Evolutionary conservation across 176 grass and related monocot genomes (phyloP), one percentile per base, ranked within the genome.

Genomic region (Aegilops bicornis): DNA sequence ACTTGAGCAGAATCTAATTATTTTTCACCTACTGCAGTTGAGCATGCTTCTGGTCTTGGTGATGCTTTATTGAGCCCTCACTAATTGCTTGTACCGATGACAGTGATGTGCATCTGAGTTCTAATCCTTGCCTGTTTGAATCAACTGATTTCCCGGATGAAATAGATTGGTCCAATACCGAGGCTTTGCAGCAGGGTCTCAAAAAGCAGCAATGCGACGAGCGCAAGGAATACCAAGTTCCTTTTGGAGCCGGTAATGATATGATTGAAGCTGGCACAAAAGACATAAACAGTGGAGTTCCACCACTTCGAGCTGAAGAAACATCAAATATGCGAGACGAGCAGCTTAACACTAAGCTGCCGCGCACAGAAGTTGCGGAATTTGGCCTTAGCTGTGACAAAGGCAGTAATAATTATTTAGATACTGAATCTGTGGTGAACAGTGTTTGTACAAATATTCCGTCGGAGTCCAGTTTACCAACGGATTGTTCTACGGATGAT

Each of bases 21-120:
- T 79, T 58, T 71, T 30, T 56, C 27, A 54, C 33, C 27, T 75
- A 59, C 59, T 79, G 20, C 80, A 87, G 89, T 10, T 79, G 35
- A 79, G 43, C 50, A 67, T 58, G 43, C 10, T 29, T 58, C 13
- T 79, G 32, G 24, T 64, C 45, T 79, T 58, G 78, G 8, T 43
- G 73, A 70, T 27, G 31, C 31, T 90, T 17, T 64, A 78, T 6
- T 79, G 79, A 72, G 52, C 37, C 16, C 40, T 23, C 78, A 23
- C 27, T 17, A 36, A 59, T 77, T 63, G 20, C n/a, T 82, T 54
- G 70, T 62, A 60, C 39, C 17, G n/a, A 33, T 35, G 24, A 29
- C 25, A 85, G 64, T 48, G 56, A 77, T 69, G 64, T 39, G 29
- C 40, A 29, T 79, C 35, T 64, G 31, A 22, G 40, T 78, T 67